A percentile compares a stretch with the other conserved stretches of the same genome.
phyloP scores from a whole-genome alignment of 129 eudicot species.

The Silybum marianum region DNA sequence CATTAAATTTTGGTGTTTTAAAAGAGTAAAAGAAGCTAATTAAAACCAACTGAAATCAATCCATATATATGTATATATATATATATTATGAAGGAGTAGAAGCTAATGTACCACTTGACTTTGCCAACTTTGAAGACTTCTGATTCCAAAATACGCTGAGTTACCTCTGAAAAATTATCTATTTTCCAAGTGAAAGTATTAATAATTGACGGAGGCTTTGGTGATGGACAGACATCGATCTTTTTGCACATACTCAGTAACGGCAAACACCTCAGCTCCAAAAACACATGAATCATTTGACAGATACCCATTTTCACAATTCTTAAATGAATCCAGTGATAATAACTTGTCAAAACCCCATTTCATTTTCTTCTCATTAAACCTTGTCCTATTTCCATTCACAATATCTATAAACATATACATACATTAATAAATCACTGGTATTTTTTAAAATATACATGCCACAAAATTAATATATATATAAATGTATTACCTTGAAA shows the following conservation, averaged over 20 bases:
- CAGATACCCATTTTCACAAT: slow-evolving; percentile 17
- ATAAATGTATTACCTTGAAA: slow-evolving; percentile 11
- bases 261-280: slow-evolving; percentile 28
- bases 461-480: too few relatives aligned
- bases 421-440: neutral
- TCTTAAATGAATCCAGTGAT: neutral
- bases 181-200: slow-evolving; percentile 20
- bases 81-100: neutral
- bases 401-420: neutral
- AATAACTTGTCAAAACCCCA: slow-evolving; percentile 28
- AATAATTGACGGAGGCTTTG: too few relatives aligned
- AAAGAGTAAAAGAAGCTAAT: neutral
- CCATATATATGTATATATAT: too few relatives aligned
- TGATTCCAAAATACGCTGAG: neutral
- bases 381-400: slow-evolving; percentile 22
- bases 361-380: neutral
- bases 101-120: slow-evolving; percentile 19
- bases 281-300: slow-evolving; percentile 13
- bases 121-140: slow-evolving; percentile 26
- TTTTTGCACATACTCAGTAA: neutral
- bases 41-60: neutral
- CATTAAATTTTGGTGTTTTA: neutral
- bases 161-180: neutral
- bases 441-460: neutral
- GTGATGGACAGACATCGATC: too few relatives aligned